Conservation (phyloP, 129 eudicot species). For the Arctium lappa region DNA sequence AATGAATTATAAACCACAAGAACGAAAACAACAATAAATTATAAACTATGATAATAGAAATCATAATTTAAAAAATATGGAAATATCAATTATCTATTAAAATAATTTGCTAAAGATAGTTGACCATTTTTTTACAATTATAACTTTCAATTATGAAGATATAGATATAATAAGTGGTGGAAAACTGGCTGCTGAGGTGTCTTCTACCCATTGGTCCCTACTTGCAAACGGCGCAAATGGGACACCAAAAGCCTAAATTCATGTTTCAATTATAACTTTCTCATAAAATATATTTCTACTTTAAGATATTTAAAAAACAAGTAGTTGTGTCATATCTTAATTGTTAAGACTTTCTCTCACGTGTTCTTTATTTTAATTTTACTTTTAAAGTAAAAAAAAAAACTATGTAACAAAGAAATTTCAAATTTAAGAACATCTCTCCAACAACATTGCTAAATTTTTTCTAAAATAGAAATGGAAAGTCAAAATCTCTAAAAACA, state of each 20-base stretch:
- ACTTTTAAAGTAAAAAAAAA: too few relatives aligned
- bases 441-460: too few relatives aligned
- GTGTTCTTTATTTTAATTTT: background rate
- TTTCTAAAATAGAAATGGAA: too few relatives aligned
- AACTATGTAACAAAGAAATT: too few relatives aligned
- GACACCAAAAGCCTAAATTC: constrained; percentile 23
- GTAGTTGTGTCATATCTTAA: background rate
- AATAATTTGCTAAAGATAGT: too few relatives aligned
- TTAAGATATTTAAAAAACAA: background rate
- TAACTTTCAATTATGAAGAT: background rate
- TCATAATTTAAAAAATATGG: too few relatives aligned
- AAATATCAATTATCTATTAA: too few relatives aligned
- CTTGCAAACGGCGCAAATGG: constrained; percentile 24
- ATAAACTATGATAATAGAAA: background rate
- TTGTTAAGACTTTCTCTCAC: background rate
- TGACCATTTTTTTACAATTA: too few relatives aligned
- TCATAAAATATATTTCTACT: background rate
- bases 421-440: too few relatives aligned
- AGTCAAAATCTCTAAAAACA: too few relatives aligned
- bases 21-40: background rate
- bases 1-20: background rate
- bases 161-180: constrained; percentile 6
- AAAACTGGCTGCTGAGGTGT: constrained; percentile 4
- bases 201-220: constrained; percentile 6
- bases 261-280: constrained; percentile 14